Evolutionary conservation across 2,329 filamentous ascomycete genomes (phyloP), one percentile per base, ranked within the genome.

Genomic region (Juglanconis juglandina): DNA sequence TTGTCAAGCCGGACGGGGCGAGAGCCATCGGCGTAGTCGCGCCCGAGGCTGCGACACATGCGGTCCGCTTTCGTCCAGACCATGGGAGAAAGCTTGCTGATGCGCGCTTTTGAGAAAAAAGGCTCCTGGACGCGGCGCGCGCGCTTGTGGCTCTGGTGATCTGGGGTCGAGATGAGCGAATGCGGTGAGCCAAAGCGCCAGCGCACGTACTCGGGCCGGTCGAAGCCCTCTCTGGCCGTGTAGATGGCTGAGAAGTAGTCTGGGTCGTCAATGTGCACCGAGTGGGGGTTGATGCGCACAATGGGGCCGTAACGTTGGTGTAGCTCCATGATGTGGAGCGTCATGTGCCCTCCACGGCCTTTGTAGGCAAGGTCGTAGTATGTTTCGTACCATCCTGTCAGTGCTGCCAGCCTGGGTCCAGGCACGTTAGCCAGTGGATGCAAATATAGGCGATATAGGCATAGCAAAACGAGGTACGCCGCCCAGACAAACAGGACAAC

Each of bases 341-440:
- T 76, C 62, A 77, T 79, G 65, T 77, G 69, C 3, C 76, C 77
- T 4, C 73, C 72, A 4, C 73, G 68, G 1, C 9, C 17, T 11
- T 14, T 33, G 30, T 10, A 33, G 53, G 76, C 57, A 30, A 78
- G 68, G 54, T 80, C 77, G 62, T 78, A 78, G 66, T 77, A 80
- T 54, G 74, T 71, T 62, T 76, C 73, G 60, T 76, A 76, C 67
- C 71, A 74, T 58, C 71, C 68, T 53, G 74, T 76, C 56, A 75
- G 64, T 5, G 75, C 74, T 32, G 75, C 73, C 39, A 77, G 69
- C 63, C 65, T 73, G 56, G 74, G 75, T 5, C 75, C 75, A 24
- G 24, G 24, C 24, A 24, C 24, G 24, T 24, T 24, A 24, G 24
- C 24, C 24, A 24, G 24, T 24, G 24, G 24, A 24, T 24, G 24